phyloP scores from a whole-genome alignment of 345 rosid genomes.

The Syzygium aromaticum region DNA sequence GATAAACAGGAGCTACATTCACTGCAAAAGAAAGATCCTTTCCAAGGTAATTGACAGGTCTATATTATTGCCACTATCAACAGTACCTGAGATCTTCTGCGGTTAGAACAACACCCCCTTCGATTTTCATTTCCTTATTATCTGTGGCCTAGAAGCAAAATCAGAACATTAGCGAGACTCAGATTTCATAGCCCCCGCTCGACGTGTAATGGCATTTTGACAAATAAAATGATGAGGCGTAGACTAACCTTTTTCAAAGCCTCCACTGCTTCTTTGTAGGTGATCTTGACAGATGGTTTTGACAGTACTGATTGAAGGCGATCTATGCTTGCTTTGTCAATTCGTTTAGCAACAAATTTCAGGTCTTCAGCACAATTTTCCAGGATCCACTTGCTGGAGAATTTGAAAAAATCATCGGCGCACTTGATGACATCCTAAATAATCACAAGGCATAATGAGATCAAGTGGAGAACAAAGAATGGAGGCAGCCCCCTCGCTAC shows the following conservation, averaged over 20 bases:
- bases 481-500: neutral
- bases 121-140: slow-evolving; percentile 38
- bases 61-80: neutral
- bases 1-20: neutral
- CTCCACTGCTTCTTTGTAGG: slow-evolving; percentile 56
- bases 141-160: slow-evolving; percentile 28
- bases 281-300: slow-evolving; percentile 33
- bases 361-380: slow-evolving; percentile 59
- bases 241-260: slow-evolving; percentile 41
- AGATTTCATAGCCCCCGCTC: neutral
- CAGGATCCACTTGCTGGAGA: slow-evolving; percentile 62
- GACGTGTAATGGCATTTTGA: neutral
- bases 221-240: neutral
- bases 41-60: neutral
- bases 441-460: neutral
- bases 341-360: slow-evolving; percentile 51
- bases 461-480: neutral
- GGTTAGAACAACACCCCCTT: slow-evolving; percentile 59
- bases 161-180: neutral
- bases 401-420: slow-evolving; percentile 62
- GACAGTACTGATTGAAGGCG: slow-evolving; percentile 46
- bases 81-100: slow-evolving; percentile 71
- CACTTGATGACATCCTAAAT: slow-evolving; percentile 74
- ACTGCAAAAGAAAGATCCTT: neutral
- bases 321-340: slow-evolving; percentile 34